Base-by-base conservation (phyloP, 208 protist species). In the Tritrichomonas musculus region DNA sequence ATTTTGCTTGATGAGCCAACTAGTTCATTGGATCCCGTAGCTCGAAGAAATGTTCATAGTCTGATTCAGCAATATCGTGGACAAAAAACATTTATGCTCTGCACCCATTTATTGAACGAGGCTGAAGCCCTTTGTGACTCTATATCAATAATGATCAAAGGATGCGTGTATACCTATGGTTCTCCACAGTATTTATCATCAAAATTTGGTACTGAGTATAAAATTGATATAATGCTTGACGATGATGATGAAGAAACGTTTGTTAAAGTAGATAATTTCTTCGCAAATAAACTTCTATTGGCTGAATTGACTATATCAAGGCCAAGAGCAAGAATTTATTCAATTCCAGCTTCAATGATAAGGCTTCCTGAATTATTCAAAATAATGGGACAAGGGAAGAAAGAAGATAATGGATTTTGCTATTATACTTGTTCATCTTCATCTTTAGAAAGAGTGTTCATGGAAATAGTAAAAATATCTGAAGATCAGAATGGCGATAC, bases 1-100 rank as follows among this genome's bases (percentile, higher is more conserved):
- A 55, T 92, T 11, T 50, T 92, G n/a, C 55, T 92, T 22, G 88
- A 92, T 92, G 88, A 92, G 25, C 88, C 88, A 69, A 92, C 88
- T 30, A 47, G 55, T 8, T 64, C 55, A 47, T 36, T 64, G 0
- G 88, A 92, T 69, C 88, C 88, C n/a, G 39, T 92, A 14, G 50
- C 88, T 50, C 14, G 88, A 27, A 50, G 50, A 30, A 3, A 64
- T 69, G 30, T 92, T 2, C 57, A 69, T 44, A 27, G 72, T 0
- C 13, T 92, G 13, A 66, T 92, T 25, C n/a, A 64, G 5, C 14
- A 0, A 0, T 53, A 64, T 27, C 33, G 33, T 33, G 57, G 50
- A 11, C 8, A 50, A 30, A 64, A 69, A 30, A 92, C 55, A 20
- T n/a, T 92, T 17, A 92, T 92, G 57, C 17, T 92, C 39, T 72